These are phyloP conservation scores for Protomyces inouyei DNA, from an alignment of 1,139 yeast genomes.

Conservation along the genomic window DNA sequence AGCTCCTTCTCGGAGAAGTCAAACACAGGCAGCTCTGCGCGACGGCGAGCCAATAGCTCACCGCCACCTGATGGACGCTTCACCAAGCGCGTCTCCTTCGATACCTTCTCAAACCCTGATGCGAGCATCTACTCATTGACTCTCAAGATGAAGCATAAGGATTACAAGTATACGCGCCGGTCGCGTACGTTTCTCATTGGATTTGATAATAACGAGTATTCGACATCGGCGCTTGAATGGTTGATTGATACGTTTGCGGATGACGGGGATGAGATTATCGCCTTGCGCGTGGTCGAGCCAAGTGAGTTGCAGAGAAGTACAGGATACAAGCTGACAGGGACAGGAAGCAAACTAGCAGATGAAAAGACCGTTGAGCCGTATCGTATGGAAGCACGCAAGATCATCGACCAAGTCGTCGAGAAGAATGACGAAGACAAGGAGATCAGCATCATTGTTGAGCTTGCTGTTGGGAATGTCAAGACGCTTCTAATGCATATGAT, in stretches of 20 bases:
- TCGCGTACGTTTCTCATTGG: conserved; percentile 63
- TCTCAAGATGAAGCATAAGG: conserved; percentile 53
- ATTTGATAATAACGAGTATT: conserved; percentile 54
- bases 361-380: conserved; percentile 37
- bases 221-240: conserved; percentile 61
- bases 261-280: conserved; percentile 33
- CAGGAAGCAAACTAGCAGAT: conserved; percentile 32
- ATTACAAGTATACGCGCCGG: conserved; percentile 52
- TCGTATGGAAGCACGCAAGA: conserved; percentile 42
- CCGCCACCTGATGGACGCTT: conserved; percentile 23
- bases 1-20: not conserved
- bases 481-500: conserved; percentile 51
- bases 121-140: conserved; percentile 47
- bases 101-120: conserved; percentile 48
- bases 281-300: conserved; percentile 43
- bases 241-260: conserved; percentile 56
- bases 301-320: not conserved
- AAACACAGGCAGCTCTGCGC: not conserved
- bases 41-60: not conserved
- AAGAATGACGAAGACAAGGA: conserved; percentile 49
- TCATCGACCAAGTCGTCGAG: conserved; percentile 46
- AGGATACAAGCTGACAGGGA: not conserved
- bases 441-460: conserved; percentile 53
- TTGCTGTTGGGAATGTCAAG: conserved; percentile 59
- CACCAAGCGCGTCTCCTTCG: conserved; percentile 48